Evolutionary conservation across 345 rosid species (phyloP).

Genomic region (Citrus inodora): DNA sequence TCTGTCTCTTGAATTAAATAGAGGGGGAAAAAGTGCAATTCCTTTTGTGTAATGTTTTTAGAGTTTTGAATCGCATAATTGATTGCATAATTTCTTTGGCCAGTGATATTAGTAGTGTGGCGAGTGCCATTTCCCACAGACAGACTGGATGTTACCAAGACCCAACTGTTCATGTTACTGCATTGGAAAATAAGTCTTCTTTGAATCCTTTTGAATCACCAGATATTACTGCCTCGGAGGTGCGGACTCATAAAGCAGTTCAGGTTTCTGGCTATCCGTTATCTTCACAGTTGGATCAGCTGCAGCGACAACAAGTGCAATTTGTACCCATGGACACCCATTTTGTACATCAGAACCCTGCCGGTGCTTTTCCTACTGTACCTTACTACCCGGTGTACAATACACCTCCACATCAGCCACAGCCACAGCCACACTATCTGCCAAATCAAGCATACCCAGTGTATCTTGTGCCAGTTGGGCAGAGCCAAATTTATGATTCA

Average conservation of each 20-base stretch:
- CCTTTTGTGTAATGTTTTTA: neutral
- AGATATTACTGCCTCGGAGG: constrained; percentile 23
- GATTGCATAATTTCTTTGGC: constrained; percentile 11
- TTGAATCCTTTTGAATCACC: constrained; percentile 21
- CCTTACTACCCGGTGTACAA: constrained; percentile 40
- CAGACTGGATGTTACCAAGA: constrained; percentile 33
- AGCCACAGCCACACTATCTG: constrained; percentile 37
- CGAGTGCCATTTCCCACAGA: constrained; percentile 13
- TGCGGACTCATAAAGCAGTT: constrained; percentile 26
- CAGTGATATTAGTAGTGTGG: constrained; percentile 32
- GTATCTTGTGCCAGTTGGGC: constrained; percentile 43
- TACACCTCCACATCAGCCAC: constrained; percentile 28
- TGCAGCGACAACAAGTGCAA: constrained; percentile 38
- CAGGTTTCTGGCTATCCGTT: constrained; percentile 44
- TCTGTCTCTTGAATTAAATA: neutral
- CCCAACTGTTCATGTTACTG: constrained; percentile 17
- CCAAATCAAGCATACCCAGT: constrained; percentile 44
- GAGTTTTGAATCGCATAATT: neutral
- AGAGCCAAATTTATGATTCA: constrained; percentile 29
- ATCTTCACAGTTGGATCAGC: constrained; percentile 35
- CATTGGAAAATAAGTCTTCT: constrained; percentile 30
- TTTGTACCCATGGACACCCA: constrained; percentile 35
- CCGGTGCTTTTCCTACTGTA: constrained; percentile 29
- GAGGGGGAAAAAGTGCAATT: too few relatives aligned
- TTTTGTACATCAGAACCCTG: constrained; percentile 33